Evolutionary conservation across 2,329 filamentous ascomycete species (phyloP).

Genomic region (Gnomoniopsis sp.): DNA sequence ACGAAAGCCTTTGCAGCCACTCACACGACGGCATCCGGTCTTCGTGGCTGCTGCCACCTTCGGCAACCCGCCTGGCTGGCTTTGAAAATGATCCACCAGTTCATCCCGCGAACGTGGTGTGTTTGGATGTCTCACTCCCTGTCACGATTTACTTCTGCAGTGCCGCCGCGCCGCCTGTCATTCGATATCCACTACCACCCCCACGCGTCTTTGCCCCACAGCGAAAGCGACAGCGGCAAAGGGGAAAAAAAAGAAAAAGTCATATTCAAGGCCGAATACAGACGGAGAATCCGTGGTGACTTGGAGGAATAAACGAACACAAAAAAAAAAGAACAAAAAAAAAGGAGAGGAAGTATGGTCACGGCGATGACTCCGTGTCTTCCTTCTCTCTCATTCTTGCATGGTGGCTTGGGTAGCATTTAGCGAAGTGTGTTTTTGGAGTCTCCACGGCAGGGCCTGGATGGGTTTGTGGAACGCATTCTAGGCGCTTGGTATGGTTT

Average conservation of each 20-base stretch:
- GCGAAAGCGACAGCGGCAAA: neutral
- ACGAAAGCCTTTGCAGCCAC: neutral
- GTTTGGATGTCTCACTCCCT: neutral
- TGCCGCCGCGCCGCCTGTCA: neutral
- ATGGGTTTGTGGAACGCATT: neutral
- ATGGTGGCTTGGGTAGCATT: constrained; percentile 3
- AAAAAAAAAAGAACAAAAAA: too few species aligned
- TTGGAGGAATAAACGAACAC: too few species aligned
- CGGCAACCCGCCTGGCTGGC: constrained; percentile 10
- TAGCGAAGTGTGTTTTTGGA: neutral
- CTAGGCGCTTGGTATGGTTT: neutral
- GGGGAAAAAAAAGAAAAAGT: too few species aligned
- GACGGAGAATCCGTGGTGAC: too few species aligned
- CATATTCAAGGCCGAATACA: neutral
- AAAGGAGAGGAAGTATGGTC: neutral
- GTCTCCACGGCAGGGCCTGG: neutral
- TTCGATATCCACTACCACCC: neutral
- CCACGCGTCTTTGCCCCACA: neutral
- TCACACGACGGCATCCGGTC: constrained; percentile 3
- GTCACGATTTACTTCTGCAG: neutral
- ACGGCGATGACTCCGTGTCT: neutral
- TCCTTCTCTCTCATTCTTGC: neutral
- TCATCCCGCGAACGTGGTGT: neutral
- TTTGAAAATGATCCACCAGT: neutral
- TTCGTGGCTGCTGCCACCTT: constrained; percentile 8